These are phyloP conservation scores for Herpomyces periplanetae DNA, from an alignment of 2,329 filamentous ascomycete species.

Conservation along the genomic window DNA sequence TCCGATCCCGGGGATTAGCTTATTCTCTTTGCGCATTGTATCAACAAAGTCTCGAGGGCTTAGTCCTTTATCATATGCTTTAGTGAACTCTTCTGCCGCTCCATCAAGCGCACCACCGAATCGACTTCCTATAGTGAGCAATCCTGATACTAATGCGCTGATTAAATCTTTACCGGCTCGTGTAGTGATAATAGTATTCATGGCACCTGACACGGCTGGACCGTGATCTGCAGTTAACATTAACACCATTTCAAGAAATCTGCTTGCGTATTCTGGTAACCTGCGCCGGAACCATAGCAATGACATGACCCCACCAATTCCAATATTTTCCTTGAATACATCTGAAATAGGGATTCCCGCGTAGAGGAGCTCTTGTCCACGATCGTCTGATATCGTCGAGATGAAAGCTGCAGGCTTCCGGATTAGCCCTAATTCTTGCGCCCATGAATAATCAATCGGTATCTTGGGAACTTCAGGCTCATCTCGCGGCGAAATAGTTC, in stretches of 20 bases:
- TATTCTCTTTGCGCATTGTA: constrained; percentile 97
- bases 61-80: constrained; percentile 87
- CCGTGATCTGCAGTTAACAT: constrained; percentile 99
- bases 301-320: constrained; percentile 98
- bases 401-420: constrained; percentile 99
- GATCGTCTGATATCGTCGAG: constrained; percentile 96
- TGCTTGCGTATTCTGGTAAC: constrained; percentile 75
- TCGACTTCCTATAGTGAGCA: constrained; percentile 82
- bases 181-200: constrained; percentile 99
- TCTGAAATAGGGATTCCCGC: constrained; percentile 99
- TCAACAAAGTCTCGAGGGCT: constrained; percentile 96
- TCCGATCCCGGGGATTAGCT: constrained; percentile 92
- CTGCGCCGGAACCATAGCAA: constrained; percentile 97
- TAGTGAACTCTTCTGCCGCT: constrained; percentile 89
- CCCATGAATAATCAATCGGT: constrained; percentile 97
- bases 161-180: constrained; percentile 97
- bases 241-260: constrained; percentile 98
- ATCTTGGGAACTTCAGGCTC: constrained; percentile 95
- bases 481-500: constrained; percentile 42
- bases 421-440: constrained; percentile 92
- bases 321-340: constrained; percentile 93
- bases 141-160: constrained; percentile 70
- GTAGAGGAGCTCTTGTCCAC: constrained; percentile 94
- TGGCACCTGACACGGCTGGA: constrained; percentile 90
- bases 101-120: constrained; percentile 96